Percentiles rank a stretch among this genome's conserved stretches.
phyloP scores from a whole-genome alignment of 2,329 filamentous ascomycete genomes.

The Neurospora sp. region DNA sequence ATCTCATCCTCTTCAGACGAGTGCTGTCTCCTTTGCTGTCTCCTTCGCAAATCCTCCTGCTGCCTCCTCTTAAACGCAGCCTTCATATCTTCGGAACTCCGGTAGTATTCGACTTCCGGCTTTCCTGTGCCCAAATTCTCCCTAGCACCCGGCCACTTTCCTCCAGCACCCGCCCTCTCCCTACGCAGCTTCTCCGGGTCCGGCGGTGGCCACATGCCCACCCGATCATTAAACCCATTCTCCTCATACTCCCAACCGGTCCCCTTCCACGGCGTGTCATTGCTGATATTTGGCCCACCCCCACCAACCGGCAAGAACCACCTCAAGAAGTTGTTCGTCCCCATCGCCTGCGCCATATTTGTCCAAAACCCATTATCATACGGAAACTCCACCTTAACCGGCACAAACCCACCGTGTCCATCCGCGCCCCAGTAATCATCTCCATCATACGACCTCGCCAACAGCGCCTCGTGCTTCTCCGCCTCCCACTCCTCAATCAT shows the following conservation, averaged over 20 bases:
- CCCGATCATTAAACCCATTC: constrained; percentile 64
- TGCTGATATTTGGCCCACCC: constrained; percentile 34
- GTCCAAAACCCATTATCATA: constrained; percentile 69
- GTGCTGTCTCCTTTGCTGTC: constrained; percentile 15
- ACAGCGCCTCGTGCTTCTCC: constrained; percentile 50
- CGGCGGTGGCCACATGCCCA: constrained; percentile 52
- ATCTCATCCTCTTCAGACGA: constrained; percentile 22
- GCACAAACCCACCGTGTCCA: constrained; percentile 30
- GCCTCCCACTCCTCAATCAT: constrained; percentile 76
- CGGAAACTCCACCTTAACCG: constrained; percentile 65
- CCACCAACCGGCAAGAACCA: constrained; percentile 62
- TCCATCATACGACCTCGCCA: constrained; percentile 28
- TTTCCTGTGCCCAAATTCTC: constrained; percentile 11
- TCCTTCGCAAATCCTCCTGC: constrained; percentile 30
- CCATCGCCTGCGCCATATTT: constrained; percentile 71
- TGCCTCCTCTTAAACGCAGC: constrained; percentile 42
- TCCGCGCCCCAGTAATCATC: constrained; percentile 16
- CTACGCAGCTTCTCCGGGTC: constrained; percentile 52
- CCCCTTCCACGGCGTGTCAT: constrained; percentile 28
- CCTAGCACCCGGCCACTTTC: constrained; percentile 28
- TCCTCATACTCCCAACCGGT: constrained; percentile 56
- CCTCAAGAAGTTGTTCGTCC: constrained; percentile 50
- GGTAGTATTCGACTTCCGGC: constrained; percentile 17
- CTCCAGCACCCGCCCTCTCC: constrained; percentile 22
- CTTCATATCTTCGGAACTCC: constrained; percentile 33